Evolutionary conservation across 208 protist species (phyloP).

Genomic region (Trypanosoma scelopori): DNA sequence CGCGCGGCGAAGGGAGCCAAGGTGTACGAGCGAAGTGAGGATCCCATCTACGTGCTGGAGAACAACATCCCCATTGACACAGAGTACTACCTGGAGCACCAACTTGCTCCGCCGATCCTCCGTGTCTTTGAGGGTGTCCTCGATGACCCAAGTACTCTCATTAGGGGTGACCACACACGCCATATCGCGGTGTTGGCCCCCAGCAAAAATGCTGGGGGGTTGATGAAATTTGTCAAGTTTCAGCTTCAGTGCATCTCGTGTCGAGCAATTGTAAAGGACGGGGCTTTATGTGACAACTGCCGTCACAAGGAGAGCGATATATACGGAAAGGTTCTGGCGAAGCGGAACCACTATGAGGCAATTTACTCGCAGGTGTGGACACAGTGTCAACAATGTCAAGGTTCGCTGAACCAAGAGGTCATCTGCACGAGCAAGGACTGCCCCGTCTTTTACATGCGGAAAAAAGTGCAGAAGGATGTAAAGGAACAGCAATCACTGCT

Average conservation of each 20-base stretch:
- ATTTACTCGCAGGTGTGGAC: constrained; percentile 98
- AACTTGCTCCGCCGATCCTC: constrained; percentile 76
- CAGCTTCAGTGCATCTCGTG: constrained; percentile 96
- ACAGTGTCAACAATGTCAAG: constrained; percentile 99
- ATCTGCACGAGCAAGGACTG: constrained; percentile 97
- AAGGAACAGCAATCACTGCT: constrained; percentile 92
- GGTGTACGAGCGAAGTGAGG: constrained; percentile 99
- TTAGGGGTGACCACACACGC: constrained; percentile 97
- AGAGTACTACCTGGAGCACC: constrained; percentile 90
- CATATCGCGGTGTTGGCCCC: constrained; percentile 94
- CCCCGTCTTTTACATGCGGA: constrained; percentile 99
- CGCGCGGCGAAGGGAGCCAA: constrained; percentile 85
- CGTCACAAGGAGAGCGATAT: constrained; percentile 85
- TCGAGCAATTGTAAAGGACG: constrained; percentile 75
- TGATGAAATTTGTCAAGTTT: constrained; percentile 98
- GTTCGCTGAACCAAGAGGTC: constrained; percentile 97
- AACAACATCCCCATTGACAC: constrained; percentile 91
- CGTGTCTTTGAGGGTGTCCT: constrained; percentile 97
- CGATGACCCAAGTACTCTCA: constrained; percentile 83
- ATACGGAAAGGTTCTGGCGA: constrained; percentile 91
- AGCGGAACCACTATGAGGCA: constrained; percentile 94
- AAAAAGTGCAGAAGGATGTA: constrained; percentile 99
- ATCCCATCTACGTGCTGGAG: constrained; percentile 97
- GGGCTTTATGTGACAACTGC: constrained; percentile 94
- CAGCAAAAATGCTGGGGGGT: constrained; percentile 89